Evolutionary conservation across 345 rosid species (phyloP).

Genomic region (Lepidium aucheri): DNA sequence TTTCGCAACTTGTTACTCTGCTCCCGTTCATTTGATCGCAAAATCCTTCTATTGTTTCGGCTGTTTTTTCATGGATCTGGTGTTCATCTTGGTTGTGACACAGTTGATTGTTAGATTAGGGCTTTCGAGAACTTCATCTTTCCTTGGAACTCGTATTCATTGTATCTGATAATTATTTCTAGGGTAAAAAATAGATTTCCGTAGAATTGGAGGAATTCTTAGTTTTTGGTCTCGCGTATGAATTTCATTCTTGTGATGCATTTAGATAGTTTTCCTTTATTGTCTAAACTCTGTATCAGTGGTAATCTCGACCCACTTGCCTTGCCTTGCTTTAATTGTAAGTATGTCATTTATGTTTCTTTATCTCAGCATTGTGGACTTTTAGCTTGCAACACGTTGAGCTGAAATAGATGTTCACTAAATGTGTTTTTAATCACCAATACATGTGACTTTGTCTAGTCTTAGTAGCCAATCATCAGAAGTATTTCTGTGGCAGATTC

Average conservation of each 20-base stretch:
- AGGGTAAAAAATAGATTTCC: neutral
- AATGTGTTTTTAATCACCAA: neutral
- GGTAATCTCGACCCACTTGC: neutral
- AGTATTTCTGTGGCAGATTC: constrained; percentile 41
- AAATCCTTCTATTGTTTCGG: neutral
- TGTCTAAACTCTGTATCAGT: neutral
- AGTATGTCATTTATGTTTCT: neutral
- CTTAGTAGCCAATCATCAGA: neutral
- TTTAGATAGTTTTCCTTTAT: neutral
- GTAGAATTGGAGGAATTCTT: neutral
- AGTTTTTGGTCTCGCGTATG: neutral
- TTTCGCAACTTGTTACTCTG: neutral
- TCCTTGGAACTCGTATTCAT: neutral
- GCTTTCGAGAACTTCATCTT: neutral
- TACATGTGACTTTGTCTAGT: neutral
- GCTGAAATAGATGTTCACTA: neutral
- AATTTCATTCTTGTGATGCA: neutral
- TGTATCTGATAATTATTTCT: neutral
- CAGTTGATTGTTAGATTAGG: neutral
- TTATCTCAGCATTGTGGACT: neutral
- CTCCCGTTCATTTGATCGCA: neutral
- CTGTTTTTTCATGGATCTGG: neutral
- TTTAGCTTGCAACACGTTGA: neutral
- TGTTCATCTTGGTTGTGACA: neutral
- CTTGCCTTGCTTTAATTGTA: neutral